Evolutionary conservation across 257 asterid species (phyloP), one percentile per base, ranked within the genome.

Genomic region (Scutellaria minor): DNA sequence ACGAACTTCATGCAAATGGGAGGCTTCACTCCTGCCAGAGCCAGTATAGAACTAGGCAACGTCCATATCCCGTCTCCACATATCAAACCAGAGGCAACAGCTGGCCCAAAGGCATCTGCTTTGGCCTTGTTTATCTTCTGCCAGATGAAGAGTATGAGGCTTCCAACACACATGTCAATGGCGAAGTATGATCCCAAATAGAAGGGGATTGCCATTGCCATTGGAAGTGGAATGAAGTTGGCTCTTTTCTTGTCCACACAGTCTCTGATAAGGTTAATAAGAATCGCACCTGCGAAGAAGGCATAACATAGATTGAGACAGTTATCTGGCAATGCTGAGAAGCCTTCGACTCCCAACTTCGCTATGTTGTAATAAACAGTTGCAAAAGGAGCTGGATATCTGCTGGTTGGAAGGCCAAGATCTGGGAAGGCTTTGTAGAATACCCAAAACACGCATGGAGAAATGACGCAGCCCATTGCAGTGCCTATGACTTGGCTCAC

Each of bases 201-300:
- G 66, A 86, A 86, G 0, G 95, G 92, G 53, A 86, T 86, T 0
- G 95, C 95, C 95, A 88, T 88, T 2, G 95, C 95, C 90, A 89
- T 86, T 6, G 96, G 96, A 47, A 89, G 72, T 4, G 92, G 92
- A 56, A 89, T 79, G 41, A 78, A 86, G 82, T 76, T 62, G 1
- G 87, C 76, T 44, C 76, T 54, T 40, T 79, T 69, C 76, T 80
- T 80, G 6, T 92, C 96, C 10, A 75, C 5, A 12, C 71, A 58
- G 18, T 89, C 96, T 71, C 86, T 78, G 2, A 83, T 70, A 4
- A 64, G 4, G 64, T 88, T 88, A 58, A 86, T 78, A 9, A 82
- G 64, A 48, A 88, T 80, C 9, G 95, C 86, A 13, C 81, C 87
- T 5, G 78, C 79, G 39, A 88, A 88, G 83, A 86, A 86, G n/a